Base-by-base conservation (phyloP, 257 asterid genomes). In the Craterostigma plantagineum region DNA sequence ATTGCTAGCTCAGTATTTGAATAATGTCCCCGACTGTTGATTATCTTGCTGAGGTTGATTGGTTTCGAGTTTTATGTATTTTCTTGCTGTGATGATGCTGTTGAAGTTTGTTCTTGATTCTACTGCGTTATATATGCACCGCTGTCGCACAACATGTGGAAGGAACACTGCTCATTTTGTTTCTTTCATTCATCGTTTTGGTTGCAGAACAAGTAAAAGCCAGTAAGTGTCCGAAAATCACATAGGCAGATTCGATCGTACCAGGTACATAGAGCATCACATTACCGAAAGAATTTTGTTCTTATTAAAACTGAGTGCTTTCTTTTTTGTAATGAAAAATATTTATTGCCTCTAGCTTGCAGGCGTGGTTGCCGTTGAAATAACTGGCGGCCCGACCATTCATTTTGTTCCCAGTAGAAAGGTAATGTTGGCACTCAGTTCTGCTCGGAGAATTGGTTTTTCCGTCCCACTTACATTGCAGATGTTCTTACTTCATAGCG, bases 281-380 rank as follows among this genome's bases (percentile, higher is more conserved):
- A 16, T 1, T 11, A 41, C 46, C 39, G 16, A 27, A 14, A 49
- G 33, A 42, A 34, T 48, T n/a, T 10, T n/a, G n/a, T n/a, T n/a
- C 40, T 36, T 3, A 36, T 1, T 12, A 36, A 36, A 36, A 36
- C 11, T 15, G 10, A 15, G 48, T 43, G 48, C 11, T 15, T 0
- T 23, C 30, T 23, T 27, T 43, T 43, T 15, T 14, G 1, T 1
- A 1, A 41, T 3, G 3, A n/a, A 36, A 9, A 14, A 16, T 15
- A 8, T 41, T n/a, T 16, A 15, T 9, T 1, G 30, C 59, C 57
- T 50, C 46, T 60, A 76, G 90, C 97, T 82, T 71, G 97, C 93
- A 55, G 97, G 95, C 52, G 85, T 68, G 61, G 90, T 82, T 63
- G 95, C 95, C 33, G 95, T 90, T 62, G 95, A 90, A 69, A 86